Conservation (phyloP, 2,329 filamentous ascomycete genomes). For the Coniochaeta prunicola region DNA sequence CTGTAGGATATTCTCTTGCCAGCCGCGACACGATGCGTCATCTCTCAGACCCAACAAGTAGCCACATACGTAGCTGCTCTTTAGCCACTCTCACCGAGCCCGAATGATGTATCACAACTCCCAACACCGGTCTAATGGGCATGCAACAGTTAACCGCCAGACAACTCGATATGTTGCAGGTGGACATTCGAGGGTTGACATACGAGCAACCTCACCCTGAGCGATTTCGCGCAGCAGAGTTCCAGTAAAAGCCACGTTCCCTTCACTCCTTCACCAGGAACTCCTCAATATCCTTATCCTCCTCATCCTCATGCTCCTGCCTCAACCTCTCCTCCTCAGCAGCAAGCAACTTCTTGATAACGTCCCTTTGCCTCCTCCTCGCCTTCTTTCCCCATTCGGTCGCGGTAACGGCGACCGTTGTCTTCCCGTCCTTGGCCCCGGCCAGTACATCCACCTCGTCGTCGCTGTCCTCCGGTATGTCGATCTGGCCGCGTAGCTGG, state of each 20-base stretch:
- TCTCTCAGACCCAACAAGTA: not conserved
- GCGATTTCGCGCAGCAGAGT: not conserved
- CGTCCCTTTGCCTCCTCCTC: slow-evolving; percentile 58
- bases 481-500: slow-evolving; percentile 49
- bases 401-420: slow-evolving; percentile 35
- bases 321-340: slow-evolving; percentile 52
- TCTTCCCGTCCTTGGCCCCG: slow-evolving; percentile 29
- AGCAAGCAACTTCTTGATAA: slow-evolving; percentile 59
- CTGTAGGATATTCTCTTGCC: too few relatives aligned
- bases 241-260: not conserved
- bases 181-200: too few relatives aligned
- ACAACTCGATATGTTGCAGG: not conserved
- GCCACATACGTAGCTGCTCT: not conserved
- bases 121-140: not conserved
- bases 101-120: not conserved
- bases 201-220: not conserved
- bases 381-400: slow-evolving; percentile 66
- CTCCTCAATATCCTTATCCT: slow-evolving; percentile 70
- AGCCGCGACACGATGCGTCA: not conserved
- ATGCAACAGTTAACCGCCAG: not conserved
- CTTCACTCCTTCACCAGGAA: slow-evolving; percentile 39
- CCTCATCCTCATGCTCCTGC: slow-evolving; percentile 52
- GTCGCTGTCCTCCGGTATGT: slow-evolving; percentile 45
- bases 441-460: slow-evolving; percentile 32
- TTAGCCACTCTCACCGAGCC: not conserved